These are phyloP conservation scores for Dioszegia hungarica DNA, from an alignment of 768 basidiomycete genomes.

Conservation along the genomic window DNA sequence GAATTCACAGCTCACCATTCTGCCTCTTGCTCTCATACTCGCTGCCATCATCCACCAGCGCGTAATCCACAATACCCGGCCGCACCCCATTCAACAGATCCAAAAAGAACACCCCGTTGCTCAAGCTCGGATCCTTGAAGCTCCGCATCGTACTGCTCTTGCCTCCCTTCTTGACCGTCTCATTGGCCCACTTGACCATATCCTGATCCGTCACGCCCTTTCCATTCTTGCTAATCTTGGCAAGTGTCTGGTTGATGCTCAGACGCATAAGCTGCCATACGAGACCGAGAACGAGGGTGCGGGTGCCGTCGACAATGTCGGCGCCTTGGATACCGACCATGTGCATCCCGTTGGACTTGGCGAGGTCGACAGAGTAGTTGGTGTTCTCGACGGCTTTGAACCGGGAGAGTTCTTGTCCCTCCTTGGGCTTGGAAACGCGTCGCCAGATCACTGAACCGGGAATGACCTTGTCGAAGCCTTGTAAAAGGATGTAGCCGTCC, in stretches of 20 bases:
- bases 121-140: constrained; percentile 88
- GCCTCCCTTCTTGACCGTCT: constrained; percentile 63
- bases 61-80: constrained; percentile 84
- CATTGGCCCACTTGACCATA: constrained; percentile 94
- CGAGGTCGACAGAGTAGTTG: constrained; percentile 91
- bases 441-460: constrained; percentile 93
- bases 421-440: constrained; percentile 89
- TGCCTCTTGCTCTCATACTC: constrained; percentile 82
- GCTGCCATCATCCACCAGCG: background rate
- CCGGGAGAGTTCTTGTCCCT: constrained; percentile 72
- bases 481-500: constrained; percentile 80
- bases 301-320: constrained; percentile 89
- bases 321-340: constrained; percentile 96
- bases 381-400: constrained; percentile 99
- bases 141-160: constrained; percentile 62
- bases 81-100: constrained; percentile 84
- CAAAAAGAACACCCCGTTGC: constrained; percentile 86
- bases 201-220: constrained; percentile 84
- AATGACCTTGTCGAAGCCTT: constrained; percentile 92
- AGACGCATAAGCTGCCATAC: constrained; percentile 96
- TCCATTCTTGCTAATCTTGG: constrained; percentile 62
- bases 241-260: constrained; percentile 86
- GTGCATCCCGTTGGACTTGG: constrained; percentile 86
- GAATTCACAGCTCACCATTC: constrained; percentile 64
- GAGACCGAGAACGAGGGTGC: constrained; percentile 87